Base-by-base conservation (phyloP, 257 asterid species). In the Petunia axillaris region DNA sequence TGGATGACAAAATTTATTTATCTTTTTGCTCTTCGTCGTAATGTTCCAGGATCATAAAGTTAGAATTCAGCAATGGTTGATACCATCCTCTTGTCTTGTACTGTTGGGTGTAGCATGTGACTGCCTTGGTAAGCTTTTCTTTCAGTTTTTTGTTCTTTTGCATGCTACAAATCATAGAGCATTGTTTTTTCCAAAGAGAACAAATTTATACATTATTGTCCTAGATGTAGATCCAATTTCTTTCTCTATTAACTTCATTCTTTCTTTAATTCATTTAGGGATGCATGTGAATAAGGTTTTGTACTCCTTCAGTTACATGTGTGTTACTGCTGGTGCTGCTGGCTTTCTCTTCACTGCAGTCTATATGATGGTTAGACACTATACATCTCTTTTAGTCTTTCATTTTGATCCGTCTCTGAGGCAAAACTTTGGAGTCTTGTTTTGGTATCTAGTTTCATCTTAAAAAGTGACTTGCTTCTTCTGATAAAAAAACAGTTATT, bases 271-370 rank as follows among this genome's bases (percentile, higher is more conserved):
- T 81, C 39, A 39, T 77, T 25, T 81, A 91, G 97, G 94, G 73
- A 87, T 91, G 91, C 94, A 87, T 68, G 80, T 89, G 70, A 90
- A 90, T 90, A 91, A 91, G 89, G 92, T 88, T 35, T 83, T 91
- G 2, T 90, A 91, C 85, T 86, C 93, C 63, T 84, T 91, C 85
- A 90, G 94, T 86, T 91, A 90, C 76, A 90, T 81, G 41, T 91
- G 93, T 75, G 87, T 89, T 62, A 91, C 97, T 2, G 79, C 88
- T 63, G 97, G 97, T 15, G 84, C 86, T 64, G 93, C 94, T 5
- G 97, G 97, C 78, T 78, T 91, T 80, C 85, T 90, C 55, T 86
- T 91, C 36, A 86, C 91, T 66, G 75, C 88, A 11, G 85, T 86
- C 14, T 91, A 91, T 87, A 54, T 89, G 78, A 84, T 84, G 92